Conservation (phyloP, 371 early-diverging fungal species). For the Racocetra persica region DNA sequence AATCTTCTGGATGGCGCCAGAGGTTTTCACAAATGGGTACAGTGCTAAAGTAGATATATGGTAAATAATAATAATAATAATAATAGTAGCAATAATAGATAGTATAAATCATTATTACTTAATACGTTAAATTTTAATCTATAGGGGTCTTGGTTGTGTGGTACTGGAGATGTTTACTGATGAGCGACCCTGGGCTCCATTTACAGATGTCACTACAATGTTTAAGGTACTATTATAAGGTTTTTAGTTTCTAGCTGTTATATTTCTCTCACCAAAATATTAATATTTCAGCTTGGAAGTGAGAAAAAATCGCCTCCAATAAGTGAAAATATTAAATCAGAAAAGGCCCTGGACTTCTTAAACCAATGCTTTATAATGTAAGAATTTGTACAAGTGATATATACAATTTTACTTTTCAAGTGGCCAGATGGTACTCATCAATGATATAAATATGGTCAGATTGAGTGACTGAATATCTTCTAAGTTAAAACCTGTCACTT, state of each 20-base stretch:
- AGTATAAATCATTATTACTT: not conserved
- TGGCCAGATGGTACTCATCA: no score
- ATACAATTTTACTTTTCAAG: no score
- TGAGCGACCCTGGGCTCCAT: slow-evolving; percentile 81
- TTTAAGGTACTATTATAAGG: slow-evolving; percentile 60
- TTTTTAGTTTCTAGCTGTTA: slow-evolving; percentile 2
- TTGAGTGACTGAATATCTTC: no score
- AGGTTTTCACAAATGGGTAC: slow-evolving; percentile 84
- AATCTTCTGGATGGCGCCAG: slow-evolving; percentile 94
- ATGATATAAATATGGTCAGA: no score
- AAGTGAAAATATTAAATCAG: slow-evolving; percentile 61
- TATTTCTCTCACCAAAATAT: not conserved
- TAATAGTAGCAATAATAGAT: not conserved
- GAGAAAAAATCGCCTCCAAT: slow-evolving; percentile 68
- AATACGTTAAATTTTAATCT: not conserved
- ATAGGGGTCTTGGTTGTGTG: slow-evolving; percentile 82
- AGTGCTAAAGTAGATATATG: slow-evolving; percentile 82
- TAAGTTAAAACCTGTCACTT: no score
- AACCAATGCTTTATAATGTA: slow-evolving; percentile 71
- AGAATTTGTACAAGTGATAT: slow-evolving; percentile 30
- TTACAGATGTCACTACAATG: slow-evolving; percentile 72
- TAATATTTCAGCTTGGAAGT: slow-evolving; percentile 53
- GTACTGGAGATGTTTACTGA: slow-evolving; percentile 94
- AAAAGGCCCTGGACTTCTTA: slow-evolving; percentile 69
- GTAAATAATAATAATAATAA: slow-evolving; percentile 19